Percentiles rank a stretch among this genome's conserved stretches.
Evolutionary conservation across 2,329 filamentous ascomycete genomes (phyloP).

Genomic region (Cylindrodendrum hubeiense): DNA sequence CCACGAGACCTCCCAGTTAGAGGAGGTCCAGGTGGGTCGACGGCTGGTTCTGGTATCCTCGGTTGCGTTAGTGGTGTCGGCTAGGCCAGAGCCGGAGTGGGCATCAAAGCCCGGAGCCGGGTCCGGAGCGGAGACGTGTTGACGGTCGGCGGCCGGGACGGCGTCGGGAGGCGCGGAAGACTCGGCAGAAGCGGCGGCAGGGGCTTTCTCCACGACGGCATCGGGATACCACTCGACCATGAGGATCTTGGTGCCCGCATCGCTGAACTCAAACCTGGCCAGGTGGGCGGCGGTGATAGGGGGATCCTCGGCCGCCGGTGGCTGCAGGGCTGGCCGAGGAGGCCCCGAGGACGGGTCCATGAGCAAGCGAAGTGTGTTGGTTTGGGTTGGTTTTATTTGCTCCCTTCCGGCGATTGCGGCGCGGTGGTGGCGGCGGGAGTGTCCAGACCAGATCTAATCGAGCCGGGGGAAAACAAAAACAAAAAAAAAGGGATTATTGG

Average conservation of each 20-base stretch:
- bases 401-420: slow-evolving; percentile 6
- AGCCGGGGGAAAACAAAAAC: slow-evolving; percentile 3
- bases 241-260: slow-evolving; percentile 89
- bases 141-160: slow-evolving; percentile 27
- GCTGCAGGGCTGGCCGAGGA: slow-evolving; percentile 48
- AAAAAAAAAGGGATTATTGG: not conserved
- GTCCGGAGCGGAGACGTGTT: slow-evolving; percentile 37
- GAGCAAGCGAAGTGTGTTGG: slow-evolving; percentile 29
- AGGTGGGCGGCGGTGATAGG: slow-evolving; percentile 51
- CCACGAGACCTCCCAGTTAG: slow-evolving; percentile 84
- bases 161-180: slow-evolving; percentile 25
- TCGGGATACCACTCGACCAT: slow-evolving; percentile 88
- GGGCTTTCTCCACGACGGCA: slow-evolving; percentile 27
- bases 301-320: slow-evolving; percentile 35
- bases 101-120: slow-evolving; percentile 24
- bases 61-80: slow-evolving; percentile 1
- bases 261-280: slow-evolving; percentile 88
- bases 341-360: slow-evolving; percentile 49
- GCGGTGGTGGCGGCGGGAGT: not conserved
- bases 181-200: slow-evolving; percentile 32
- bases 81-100: slow-evolving; percentile 8
- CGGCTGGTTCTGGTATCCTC: slow-evolving; percentile 5
- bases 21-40: slow-evolving; percentile 25
- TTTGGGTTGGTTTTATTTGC: slow-evolving; percentile 12
- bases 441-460: not conserved